phyloP scores from a whole-genome alignment of 1,284 basidiomycete genomes.

The Naganishia cerealis region DNA sequence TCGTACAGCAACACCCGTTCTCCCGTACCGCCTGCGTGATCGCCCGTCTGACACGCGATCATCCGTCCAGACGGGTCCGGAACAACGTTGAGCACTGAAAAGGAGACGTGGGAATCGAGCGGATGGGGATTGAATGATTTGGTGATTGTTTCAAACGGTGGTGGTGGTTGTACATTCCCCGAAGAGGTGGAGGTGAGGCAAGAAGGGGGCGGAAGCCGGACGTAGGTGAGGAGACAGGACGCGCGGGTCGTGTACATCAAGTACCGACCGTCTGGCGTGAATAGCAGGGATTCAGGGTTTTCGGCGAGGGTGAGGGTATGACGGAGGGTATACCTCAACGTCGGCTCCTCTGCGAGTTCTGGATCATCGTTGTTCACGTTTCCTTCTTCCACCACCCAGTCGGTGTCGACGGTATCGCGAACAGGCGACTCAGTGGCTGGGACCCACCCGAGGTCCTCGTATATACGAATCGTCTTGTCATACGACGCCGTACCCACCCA shows the following conservation, averaged over 20 bases:
- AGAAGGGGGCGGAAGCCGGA: slow-evolving; percentile 33
- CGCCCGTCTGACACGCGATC: slow-evolving; percentile 53
- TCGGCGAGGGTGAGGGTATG: slow-evolving; percentile 41
- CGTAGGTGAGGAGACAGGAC: slow-evolving; percentile 46
- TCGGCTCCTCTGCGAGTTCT: slow-evolving; percentile 44
- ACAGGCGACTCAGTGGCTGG: neutral
- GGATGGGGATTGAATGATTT: slow-evolving; percentile 53
- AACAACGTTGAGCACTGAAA: slow-evolving; percentile 65
- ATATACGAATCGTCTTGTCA: slow-evolving; percentile 49
- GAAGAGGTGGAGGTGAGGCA: neutral
- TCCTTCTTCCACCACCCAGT: slow-evolving; percentile 36
- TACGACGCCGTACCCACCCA: slow-evolving; percentile 53
- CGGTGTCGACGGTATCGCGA: neutral
- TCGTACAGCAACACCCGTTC: slow-evolving; percentile 48
- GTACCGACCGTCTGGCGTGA: slow-evolving; percentile 41
- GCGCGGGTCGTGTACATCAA: slow-evolving; percentile 47
- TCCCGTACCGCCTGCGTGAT: slow-evolving; percentile 48
- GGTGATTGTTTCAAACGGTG: slow-evolving; percentile 36
- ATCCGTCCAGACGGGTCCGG: slow-evolving; percentile 49
- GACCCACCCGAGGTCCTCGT: slow-evolving; percentile 35
- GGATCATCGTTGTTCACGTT: slow-evolving; percentile 46
- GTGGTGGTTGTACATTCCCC: neutral
- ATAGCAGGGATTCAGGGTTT: slow-evolving; percentile 52
- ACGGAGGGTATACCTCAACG: slow-evolving; percentile 42
- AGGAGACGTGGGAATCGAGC: slow-evolving; percentile 51